These are phyloP conservation scores for Pleurotus tuber-regium DNA, from an alignment of 768 basidiomycete genomes.

Conservation along the genomic window DNA sequence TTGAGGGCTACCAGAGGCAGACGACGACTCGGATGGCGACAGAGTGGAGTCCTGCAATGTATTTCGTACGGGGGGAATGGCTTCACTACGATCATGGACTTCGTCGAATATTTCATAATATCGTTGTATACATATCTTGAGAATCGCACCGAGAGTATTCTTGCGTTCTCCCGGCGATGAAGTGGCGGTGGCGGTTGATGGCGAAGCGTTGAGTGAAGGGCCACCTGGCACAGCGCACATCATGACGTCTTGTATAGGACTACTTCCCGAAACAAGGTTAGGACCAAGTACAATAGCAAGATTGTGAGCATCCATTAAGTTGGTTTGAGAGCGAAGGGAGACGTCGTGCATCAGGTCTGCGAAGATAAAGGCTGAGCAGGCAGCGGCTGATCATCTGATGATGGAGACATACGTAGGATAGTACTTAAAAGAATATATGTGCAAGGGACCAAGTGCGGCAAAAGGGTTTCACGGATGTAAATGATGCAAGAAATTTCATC, in stretches of 20 bases:
- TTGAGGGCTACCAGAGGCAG: conserved; percentile 18
- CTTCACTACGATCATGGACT: conserved; percentile 67
- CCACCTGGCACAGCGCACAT: conserved; percentile 65
- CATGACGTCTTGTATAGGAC: conserved; percentile 66
- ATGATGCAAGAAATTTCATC: conserved; percentile 54
- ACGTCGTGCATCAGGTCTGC: conserved; percentile 80
- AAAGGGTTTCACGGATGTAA: conserved; percentile 67
- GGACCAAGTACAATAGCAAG: conserved; percentile 78
- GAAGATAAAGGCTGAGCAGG: conserved; percentile 15
- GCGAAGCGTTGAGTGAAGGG: conserved; percentile 33
- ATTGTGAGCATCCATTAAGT: conserved; percentile 83
- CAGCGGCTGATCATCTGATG: background rate
- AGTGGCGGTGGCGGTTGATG: conserved; percentile 21
- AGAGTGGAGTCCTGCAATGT: conserved; percentile 16
- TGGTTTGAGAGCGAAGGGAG: conserved; percentile 60
- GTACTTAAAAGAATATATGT: conserved; percentile 71
- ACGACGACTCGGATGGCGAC: conserved; percentile 21
- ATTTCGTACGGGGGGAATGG: conserved; percentile 32
- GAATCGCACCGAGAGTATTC: conserved; percentile 67
- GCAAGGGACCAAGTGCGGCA: conserved; percentile 69
- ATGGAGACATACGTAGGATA: conserved; percentile 51
- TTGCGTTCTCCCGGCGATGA: conserved; percentile 38
- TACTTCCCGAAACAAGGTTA: conserved; percentile 72
- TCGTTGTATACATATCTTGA: conserved; percentile 76
- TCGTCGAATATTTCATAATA: conserved; percentile 90